Base-by-base conservation (phyloP, 495 filamentous ascomycete genomes). In the Aspergillus steynii region DNA sequence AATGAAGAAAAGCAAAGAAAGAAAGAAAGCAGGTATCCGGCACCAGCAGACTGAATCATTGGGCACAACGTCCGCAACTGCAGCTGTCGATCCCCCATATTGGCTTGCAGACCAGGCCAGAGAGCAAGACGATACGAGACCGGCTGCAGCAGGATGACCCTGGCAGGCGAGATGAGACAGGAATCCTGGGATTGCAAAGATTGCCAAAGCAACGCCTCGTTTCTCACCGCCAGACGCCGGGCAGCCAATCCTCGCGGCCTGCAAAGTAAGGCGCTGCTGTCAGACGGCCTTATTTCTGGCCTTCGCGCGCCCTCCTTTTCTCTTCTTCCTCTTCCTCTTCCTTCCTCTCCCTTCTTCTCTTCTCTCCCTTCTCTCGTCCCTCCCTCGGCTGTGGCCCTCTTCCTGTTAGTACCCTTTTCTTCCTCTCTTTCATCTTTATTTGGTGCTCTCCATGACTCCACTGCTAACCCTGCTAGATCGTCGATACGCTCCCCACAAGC, bases 371-470 rank as follows among this genome's bases (percentile, higher is more conserved):
- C 29, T 62, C 34, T 47, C 42, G 37, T 61, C 55, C 32, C 27
- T 55, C 31, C 25, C 47, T 32, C 49, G 48, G 26, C 55, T 58
- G n/a, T 29, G 32, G 25, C 49, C 42, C 29, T 48, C 42, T 57
- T n/a, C 51, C 29, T 29, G 10, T 26, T n/a, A 49, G 47, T n/a
- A n/a, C 55, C 52, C 15, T 51, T 55, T 50, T 10, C n/a, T 50
- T 32, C 37, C 29, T 37, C n/a, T 37, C 9, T 52, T 25, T 47
- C 20, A 46, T n/a, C 32, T 20, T 27, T 8, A 20, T 62, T 26
- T 46, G 25, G 50, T 28, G 56, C 28, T 57, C 47, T 48, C 25
- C 31, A 62, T 54, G 25, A 59, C 53, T 46, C 37, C 45, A 59
- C 31, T 9, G 48, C 55, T 20, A n/a, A 32, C 25, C 12, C 42